Base-by-base conservation (phyloP, 2,329 filamentous ascomycete species). In the Bipolaris bicolor region DNA sequence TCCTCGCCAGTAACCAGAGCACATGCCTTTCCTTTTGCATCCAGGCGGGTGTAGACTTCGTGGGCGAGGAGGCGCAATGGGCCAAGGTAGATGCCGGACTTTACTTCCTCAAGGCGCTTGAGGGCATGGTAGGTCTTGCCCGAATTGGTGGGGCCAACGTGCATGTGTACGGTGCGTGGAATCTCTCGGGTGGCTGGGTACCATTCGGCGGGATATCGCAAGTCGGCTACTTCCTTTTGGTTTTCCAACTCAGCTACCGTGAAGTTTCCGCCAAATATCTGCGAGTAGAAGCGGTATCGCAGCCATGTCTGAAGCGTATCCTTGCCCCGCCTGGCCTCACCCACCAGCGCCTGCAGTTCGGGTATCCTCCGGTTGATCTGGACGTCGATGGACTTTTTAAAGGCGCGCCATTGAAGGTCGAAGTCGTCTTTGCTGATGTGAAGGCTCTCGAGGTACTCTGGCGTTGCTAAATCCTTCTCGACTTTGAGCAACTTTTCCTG, bases 61-160 rank as follows among this genome's bases (percentile, higher is more conserved):
- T 97, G 93, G 0, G 95, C 95, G 26, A 99, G 82, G 45, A 99
- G 80, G 47, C 95, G 86, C 43, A 99, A 80, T 0, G 95, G 95
- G 0, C 96, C 95, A 3, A 94, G 92, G 73, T 98, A 99, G 48
- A 97, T 88, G 37, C 95, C 95, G 7, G 82, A 84, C 29, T 88
- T 83, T 2, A 89, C 88, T 48, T 86, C 82, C 73, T 97, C 91
- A 10, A 99, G 83, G 11, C 90, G 87, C 77, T 96, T 89, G 62
- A 99, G 79, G 0, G 95, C 96, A 72, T 92, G 90, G 73, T 98
- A 99, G 0, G 96, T 99, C 81, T 99, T 99, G 55, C 95, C 95
- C 0, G 95, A 98, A 76, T 99, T 99, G 2, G 95, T 99, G 1
- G 95, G 95, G 0, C 95, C 95, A 48, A 99, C 92, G 69, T 99